Percentiles rank a stretch among this genome's conserved stretches.
These are phyloP conservation scores for Acidiella bohemica DNA, from an alignment of 495 filamentous ascomycete species.

Conservation along the genomic window DNA sequence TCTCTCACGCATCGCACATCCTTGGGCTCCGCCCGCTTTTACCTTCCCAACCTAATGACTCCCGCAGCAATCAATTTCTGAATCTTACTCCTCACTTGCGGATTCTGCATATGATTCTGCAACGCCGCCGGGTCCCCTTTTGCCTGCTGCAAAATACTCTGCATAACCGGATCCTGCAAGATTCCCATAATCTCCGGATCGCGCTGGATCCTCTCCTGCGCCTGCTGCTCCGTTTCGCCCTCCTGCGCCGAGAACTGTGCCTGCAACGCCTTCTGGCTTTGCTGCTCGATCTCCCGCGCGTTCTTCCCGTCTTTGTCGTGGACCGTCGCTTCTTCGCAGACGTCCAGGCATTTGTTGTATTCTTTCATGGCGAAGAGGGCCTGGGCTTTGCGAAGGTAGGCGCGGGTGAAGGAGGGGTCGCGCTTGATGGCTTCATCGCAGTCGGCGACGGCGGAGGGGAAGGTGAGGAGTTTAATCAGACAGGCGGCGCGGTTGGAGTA, in stretches of 20 bases:
- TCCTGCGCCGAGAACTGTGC: slow-evolving; percentile 79
- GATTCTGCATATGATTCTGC: slow-evolving; percentile 93
- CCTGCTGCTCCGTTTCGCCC: slow-evolving; percentile 95
- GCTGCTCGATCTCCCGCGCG: slow-evolving; percentile 78
- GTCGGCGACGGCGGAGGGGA: slow-evolving; percentile 85
- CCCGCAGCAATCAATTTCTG: slow-evolving; percentile 86
- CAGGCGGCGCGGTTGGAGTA: slow-evolving; percentile 96
- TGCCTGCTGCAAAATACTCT: slow-evolving; percentile 90
- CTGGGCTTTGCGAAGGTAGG: slow-evolving; percentile 89
- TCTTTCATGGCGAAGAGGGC: slow-evolving; percentile 93
- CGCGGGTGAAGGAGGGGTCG: slow-evolving; percentile 85
- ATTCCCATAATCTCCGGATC: slow-evolving; percentile 88
- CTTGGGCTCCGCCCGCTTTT: neutral
- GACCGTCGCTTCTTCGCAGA: slow-evolving; percentile 64
- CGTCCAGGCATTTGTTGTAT: slow-evolving; percentile 85
- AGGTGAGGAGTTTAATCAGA: slow-evolving; percentile 88
- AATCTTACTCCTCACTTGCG: slow-evolving; percentile 67
- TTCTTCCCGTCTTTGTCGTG: slow-evolving; percentile 68
- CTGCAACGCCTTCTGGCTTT: slow-evolving; percentile 85
- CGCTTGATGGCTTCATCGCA: slow-evolving; percentile 83
- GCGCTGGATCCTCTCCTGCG: slow-evolving; percentile 74
- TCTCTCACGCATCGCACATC: neutral
- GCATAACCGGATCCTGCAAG: slow-evolving; percentile 89
- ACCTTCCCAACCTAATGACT: slow-evolving; percentile 70
- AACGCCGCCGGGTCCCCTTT: slow-evolving; percentile 85